Base-by-base conservation (phyloP, 1,284 basidiomycete genomes). In the Pyrrhoderma noxium region DNA sequence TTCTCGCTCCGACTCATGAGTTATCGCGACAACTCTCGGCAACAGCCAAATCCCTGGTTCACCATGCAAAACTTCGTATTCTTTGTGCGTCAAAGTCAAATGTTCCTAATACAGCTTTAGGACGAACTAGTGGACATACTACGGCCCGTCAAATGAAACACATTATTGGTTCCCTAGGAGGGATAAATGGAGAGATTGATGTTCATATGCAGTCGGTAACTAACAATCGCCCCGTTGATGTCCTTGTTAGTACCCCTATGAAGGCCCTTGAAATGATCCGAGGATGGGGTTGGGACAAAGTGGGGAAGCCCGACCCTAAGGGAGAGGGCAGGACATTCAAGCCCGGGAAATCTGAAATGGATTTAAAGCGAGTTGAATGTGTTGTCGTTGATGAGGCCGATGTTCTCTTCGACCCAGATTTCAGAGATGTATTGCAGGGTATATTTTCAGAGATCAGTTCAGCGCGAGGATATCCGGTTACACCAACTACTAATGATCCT, bases 361-460 rank as follows among this genome's bases (percentile, higher is more conserved):
- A 77, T 0, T 65, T 89, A 19, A 72, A 72, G 47, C 74, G 76
- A 42, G 70, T 93, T 0, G 87, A 93, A 60, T 93, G 89, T 88
- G 79, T 94, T 4, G 74, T 93, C 1, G 71, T 93, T 2, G 91
- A 94, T 57, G 91, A 95, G 63, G 89, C 92, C 0, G 91, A 95
- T 62, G 80, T 93, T 27, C 70, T 93, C n/a, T 84, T 93, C 51
- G 89, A 91, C 61, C 74, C 81, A 1, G 89, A 92, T 62, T 93
- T 93, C 63, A 73, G 80, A 55, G 76, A 80, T 48, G 77, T 81
- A 25, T 92, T 89, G 0, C 67, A 78, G 2, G 66, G 73, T 37
- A 70, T 93, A 1, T 69, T 93, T 2, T 73, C 81, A 3, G 84
- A 85, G 59, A 79, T 89, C 46, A 74, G 77, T 44, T 69, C 70